Evolutionary conservation across 192 early-diverging fungal species (phyloP).

Genomic region (Podila clonocystis): DNA sequence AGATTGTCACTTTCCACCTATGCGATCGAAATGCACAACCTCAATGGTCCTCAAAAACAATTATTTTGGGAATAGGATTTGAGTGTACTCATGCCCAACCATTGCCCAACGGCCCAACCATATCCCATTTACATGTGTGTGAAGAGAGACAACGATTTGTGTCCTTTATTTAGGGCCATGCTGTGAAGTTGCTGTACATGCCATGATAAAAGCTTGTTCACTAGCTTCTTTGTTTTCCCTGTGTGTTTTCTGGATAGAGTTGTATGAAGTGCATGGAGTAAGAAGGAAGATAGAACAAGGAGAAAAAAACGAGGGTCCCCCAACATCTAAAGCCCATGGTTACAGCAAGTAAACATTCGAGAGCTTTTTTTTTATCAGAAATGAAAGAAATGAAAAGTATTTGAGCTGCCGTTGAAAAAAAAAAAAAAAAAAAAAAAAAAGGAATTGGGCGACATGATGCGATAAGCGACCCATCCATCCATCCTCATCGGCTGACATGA

Average conservation of each 20-base stretch:
- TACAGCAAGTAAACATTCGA: background rate
- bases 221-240: background rate
- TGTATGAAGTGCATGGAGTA: constrained; percentile 4
- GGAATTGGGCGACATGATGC: background rate
- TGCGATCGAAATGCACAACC: no score
- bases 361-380: background rate
- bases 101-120: no score
- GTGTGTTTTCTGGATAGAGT: background rate
- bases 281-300: background rate
- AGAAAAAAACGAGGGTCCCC: background rate
- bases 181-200: background rate
- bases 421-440: background rate
- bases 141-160: no score
- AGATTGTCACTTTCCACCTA: no score
- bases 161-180: no score
- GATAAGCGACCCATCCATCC: no score
- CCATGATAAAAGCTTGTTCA: background rate
- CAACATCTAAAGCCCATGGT: no score
- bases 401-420: background rate
- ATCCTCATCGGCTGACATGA: no score
- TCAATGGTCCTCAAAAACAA: no score
- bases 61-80: no score
- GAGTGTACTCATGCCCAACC: no score
- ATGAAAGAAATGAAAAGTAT: background rate
- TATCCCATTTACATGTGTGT: background rate